A percentile compares a stretch with the other conserved stretches of the same genome.
Conservation (phyloP, 2,329 filamentous ascomycete species). For the Parafenestella ontariensis region DNA sequence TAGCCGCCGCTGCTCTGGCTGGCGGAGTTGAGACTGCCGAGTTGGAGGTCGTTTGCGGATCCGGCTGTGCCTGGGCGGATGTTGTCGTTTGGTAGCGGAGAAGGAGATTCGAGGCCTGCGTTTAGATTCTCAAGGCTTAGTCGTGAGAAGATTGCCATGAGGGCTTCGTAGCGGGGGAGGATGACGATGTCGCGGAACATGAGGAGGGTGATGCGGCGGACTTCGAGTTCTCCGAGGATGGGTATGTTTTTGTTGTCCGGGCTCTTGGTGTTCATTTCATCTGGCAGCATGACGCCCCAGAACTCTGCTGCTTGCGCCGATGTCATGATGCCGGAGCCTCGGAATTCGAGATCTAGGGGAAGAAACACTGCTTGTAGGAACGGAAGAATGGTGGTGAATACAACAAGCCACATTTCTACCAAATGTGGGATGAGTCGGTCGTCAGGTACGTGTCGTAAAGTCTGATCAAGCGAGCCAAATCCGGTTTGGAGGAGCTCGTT, state of each 20-base stretch:
- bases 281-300: constrained; percentile 73
- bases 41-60: constrained; percentile 38
- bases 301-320: constrained; percentile 84
- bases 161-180: constrained; percentile 82
- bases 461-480: constrained; percentile 85
- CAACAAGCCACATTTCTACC: constrained; percentile 92
- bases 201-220: constrained; percentile 86
- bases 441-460: constrained; percentile 78
- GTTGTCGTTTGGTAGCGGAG: constrained; percentile 30
- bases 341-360: constrained; percentile 90
- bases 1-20: constrained; percentile 78
- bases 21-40: constrained; percentile 71
- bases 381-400: constrained; percentile 87
- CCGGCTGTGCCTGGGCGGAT: constrained; percentile 43
- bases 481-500: constrained; percentile 79
- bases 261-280: constrained; percentile 56
- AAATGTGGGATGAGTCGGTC: constrained; percentile 88
- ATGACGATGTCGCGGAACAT: constrained; percentile 90
- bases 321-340: constrained; percentile 82
- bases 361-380: constrained; percentile 96
- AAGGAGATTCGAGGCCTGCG: constrained; percentile 50
- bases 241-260: constrained; percentile 52
- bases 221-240: constrained; percentile 70
- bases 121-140: constrained; percentile 79
- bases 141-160: constrained; percentile 89